Evolutionary conservation across 768 basidiomycete genomes (phyloP), one percentile per base, ranked within the genome.

Genomic region (Agaricus sinodeliciosus): DNA sequence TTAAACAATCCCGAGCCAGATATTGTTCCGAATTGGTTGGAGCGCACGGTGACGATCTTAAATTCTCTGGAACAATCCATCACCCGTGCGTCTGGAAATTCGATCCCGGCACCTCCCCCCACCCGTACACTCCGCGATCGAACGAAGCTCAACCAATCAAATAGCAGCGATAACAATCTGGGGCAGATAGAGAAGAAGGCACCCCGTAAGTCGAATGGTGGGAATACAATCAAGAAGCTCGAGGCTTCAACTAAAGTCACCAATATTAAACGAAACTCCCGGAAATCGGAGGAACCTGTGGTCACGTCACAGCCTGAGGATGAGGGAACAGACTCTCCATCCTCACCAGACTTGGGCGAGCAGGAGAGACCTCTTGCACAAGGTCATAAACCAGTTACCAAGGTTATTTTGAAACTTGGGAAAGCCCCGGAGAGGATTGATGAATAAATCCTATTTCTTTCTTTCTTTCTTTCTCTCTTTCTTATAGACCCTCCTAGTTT

Each of bases 381-480:
- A 19, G 55, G 46, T 16, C 58, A 55, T 37, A 78, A 76, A 69
- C 81, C 76, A 57, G 62, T 82, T 0, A 81, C 79, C 0, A 71
- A 72, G 51, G 80, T 84, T 4, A 75, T 79, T 47, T 61, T 83
- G 48, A 78, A 79, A 68, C 69, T 90, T 65, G 70, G 77, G 18
- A 58, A 62, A 4, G 64, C 69, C 80, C 81, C 60, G 15, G 55
- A 49, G 27, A 53, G 48, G 42, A 28, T n/a, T 28, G 40, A 25
- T 22, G 19, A 43, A 19, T 53, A 13, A 52, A 12, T 31, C 22
- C 19, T 27, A 6, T 40, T 27, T 39, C 15, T 15, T n/a, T 16
- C 8, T n/a, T 28, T 16, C 18, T 37, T 37, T 4, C 7, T 44
- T n/a, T n/a, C 19, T 12, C 12, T 16, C 8, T 43, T 43, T 4